phyloP scores from a whole-genome alignment of 1,284 basidiomycete genomes.

The Ceratobasidium sp. region DNA sequence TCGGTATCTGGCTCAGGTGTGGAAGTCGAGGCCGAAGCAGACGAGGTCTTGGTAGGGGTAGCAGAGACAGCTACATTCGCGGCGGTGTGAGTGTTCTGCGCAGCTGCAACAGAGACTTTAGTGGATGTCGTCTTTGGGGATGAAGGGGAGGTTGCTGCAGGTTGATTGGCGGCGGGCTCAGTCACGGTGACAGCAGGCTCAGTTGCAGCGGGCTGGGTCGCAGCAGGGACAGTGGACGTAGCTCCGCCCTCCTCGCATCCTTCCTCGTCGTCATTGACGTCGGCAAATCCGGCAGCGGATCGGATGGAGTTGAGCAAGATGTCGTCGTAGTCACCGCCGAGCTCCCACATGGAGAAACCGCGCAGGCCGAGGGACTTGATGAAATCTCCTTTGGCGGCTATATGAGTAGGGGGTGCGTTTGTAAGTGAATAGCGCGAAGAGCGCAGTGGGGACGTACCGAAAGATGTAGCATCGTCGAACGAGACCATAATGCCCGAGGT shows the following conservation, averaged over 20 bases:
- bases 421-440: no score
- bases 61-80: background rate
- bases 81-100: background rate
- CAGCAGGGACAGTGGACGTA: background rate
- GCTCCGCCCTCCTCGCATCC: background rate
- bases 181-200: no score
- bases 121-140: no score
- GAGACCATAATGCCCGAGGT: slow-evolving; percentile 68
- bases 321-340: slow-evolving; percentile 70
- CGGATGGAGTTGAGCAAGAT: slow-evolving; percentile 70
- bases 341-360: slow-evolving; percentile 76
- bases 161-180: no score
- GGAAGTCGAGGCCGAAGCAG: background rate
- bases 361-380: slow-evolving; percentile 66
- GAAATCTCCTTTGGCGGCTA: slow-evolving; percentile 69
- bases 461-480: slow-evolving; percentile 71
- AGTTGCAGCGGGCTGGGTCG: no score
- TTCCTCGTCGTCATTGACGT: slow-evolving; percentile 18
- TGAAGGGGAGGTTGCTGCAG: no score
- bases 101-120: background rate
- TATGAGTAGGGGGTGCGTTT: background rate
- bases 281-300: slow-evolving; percentile 52
- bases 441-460: slow-evolving; percentile 51
- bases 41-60: background rate
- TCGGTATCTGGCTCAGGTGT: background rate